Base-by-base conservation (phyloP, 2,329 filamentous ascomycete genomes). In the Cytospora paraplurivora region DNA sequence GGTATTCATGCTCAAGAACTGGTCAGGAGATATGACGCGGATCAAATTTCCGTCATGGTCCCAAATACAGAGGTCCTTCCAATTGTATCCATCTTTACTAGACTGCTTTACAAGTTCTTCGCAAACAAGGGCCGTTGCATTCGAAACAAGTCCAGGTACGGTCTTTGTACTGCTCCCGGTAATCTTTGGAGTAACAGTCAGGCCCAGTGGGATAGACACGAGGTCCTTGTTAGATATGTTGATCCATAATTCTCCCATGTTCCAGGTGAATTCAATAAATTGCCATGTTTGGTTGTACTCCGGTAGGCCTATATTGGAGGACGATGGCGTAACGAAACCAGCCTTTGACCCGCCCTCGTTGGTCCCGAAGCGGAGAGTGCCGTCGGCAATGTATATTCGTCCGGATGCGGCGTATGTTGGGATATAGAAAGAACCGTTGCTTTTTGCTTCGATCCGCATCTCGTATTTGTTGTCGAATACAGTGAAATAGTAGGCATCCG, bases 221-320 rank as follows among this genome's bases (percentile, higher is more conserved):
- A 61, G 56, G 10, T 64, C 62, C 8, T 61, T 44, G n/a, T 56
- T 56, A 11, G 62, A 61, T 3, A 59, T 38, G 10, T 64, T 59
- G 1, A 55, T 6, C 12, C 54, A 32, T 52, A 64, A 64, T 1
- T 61, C 19, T 2, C 7, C 57, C 12, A 44, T 1, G 0, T 21
- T 44, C 15, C 55, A 64, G 10, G 62, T 56, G 11, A 64, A 64
- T n/a, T 64, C 62, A 10, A 64, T 35, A 2, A 64, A 64, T 12
- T 52, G 52, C 51, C 58, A 64, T 1, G 47, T 27, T 8, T 19
- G n/a, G 37, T 61, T 64, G 44, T 53, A 61, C 35, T 64, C 62
- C 5, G 51, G 52, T 3, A 61, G 52, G 0, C 5, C 47, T 12
- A 32, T 33, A 13, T 64, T 64, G 3, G 52, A 51, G 1, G 58